Percentiles rank a stretch among this genome's conserved stretches.
Evolutionary conservation across 495 filamentous ascomycete species (phyloP).

Genomic region (Saxispiralis lemnorum): DNA sequence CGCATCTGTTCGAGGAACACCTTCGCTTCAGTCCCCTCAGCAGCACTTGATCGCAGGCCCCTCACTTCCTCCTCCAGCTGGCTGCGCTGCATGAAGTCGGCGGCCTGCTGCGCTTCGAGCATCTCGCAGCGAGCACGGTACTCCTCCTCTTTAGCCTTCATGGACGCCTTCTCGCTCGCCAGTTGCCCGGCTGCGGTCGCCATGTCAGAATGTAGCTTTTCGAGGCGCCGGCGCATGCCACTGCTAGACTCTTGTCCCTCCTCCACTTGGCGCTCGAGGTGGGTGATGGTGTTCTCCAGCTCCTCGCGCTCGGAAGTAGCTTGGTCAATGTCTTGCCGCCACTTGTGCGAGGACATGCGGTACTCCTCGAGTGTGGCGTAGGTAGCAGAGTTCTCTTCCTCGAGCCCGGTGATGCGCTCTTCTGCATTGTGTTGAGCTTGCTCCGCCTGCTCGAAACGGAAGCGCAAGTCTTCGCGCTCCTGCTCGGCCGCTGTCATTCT

Average conservation of each 20-base stretch:
- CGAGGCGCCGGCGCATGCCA: slow-evolving; percentile 60
- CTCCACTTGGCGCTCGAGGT: slow-evolving; percentile 56
- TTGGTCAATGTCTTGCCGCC: slow-evolving; percentile 37
- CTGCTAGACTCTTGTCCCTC: slow-evolving; percentile 67
- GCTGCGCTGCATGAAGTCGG: slow-evolving; percentile 59
- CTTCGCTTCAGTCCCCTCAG: slow-evolving; percentile 37
- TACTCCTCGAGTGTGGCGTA: slow-evolving; percentile 45
- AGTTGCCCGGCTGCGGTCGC: slow-evolving; percentile 55
- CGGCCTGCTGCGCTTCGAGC: slow-evolving; percentile 18
- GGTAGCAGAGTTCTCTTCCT: slow-evolving; percentile 32
- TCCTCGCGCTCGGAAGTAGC: slow-evolving; percentile 36
- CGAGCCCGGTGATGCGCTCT: slow-evolving; percentile 7
- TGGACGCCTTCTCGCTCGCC: slow-evolving; percentile 58
- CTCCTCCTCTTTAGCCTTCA: slow-evolving; percentile 57
- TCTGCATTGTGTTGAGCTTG: slow-evolving; percentile 7
- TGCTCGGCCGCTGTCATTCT: slow-evolving; percentile 36
- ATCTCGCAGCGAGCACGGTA: slow-evolving; percentile 39
- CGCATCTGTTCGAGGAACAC: slow-evolving; percentile 37
- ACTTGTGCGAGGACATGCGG: slow-evolving; percentile 37
- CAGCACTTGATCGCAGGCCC: slow-evolving; percentile 26
- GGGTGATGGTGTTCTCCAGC: slow-evolving; percentile 42
- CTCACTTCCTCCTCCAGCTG: slow-evolving; percentile 64
- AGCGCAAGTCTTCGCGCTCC: slow-evolving; percentile 30
- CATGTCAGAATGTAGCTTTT: slow-evolving; percentile 72
- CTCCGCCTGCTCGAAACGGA: slow-evolving; percentile 9